phyloP scores from a whole-genome alignment of 805 yeast species.

The Metschnikowia cerradonensis region DNA sequence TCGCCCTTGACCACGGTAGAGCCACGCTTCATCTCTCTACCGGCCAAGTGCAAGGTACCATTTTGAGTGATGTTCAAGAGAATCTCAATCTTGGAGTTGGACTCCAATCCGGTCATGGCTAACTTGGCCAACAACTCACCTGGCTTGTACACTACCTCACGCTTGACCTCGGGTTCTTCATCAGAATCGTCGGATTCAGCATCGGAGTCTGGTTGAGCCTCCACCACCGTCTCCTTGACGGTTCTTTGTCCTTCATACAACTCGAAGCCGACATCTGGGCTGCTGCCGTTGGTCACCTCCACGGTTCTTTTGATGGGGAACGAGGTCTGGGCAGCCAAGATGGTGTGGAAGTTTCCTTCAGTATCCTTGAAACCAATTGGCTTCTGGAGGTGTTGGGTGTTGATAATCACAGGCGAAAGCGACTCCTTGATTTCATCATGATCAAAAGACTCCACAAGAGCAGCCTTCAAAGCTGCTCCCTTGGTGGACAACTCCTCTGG shows the following conservation, averaged over 20 bases:
- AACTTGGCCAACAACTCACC: slow-evolving; percentile 75
- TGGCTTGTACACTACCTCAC: slow-evolving; percentile 69
- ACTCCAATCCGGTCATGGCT: slow-evolving; percentile 64
- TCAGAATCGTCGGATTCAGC: slow-evolving; percentile 55
- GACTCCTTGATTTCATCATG: slow-evolving; percentile 80
- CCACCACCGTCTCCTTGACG: slow-evolving; percentile 76
- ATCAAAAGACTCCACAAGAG: slow-evolving; percentile 75
- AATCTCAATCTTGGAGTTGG: slow-evolving; percentile 64
- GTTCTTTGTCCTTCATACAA: slow-evolving; percentile 84
- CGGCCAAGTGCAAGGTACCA: slow-evolving; percentile 60
- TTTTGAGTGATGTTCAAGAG: slow-evolving; percentile 62
- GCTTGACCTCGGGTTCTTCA: slow-evolving; percentile 86
- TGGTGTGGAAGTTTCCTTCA: slow-evolving; percentile 66
- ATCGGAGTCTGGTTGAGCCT: slow-evolving; percentile 47
- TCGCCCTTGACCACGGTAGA: slow-evolving; percentile 55
- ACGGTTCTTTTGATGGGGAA: slow-evolving; percentile 82
- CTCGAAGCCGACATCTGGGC: slow-evolving; percentile 56
- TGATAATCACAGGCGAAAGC: slow-evolving; percentile 74
- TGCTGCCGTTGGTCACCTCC: slow-evolving; percentile 58
- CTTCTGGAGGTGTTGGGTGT: slow-evolving; percentile 80
- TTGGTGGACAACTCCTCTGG: slow-evolving; percentile 89
- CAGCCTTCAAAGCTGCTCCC: slow-evolving; percentile 97
- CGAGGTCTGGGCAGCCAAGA: slow-evolving; percentile 80
- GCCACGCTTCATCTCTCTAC: slow-evolving; percentile 61
- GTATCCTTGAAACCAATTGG: slow-evolving; percentile 82